These are phyloP conservation scores for Coffea humblotiana DNA, from an alignment of 305 asterid species.

Conservation along the genomic window DNA sequence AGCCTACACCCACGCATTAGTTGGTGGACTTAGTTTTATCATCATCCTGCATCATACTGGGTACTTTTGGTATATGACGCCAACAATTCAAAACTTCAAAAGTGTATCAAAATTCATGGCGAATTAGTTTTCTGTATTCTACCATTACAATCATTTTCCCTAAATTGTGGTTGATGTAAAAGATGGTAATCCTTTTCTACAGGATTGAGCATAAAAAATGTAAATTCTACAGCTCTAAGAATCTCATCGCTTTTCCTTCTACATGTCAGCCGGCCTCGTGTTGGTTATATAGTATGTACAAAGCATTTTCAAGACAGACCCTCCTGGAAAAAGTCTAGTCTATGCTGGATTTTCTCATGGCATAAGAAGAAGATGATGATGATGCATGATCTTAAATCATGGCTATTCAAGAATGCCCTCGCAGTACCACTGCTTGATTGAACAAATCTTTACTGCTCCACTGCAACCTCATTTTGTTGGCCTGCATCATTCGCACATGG, in stretches of 20 bases:
- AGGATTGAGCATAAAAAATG: background rate
- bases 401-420: background rate
- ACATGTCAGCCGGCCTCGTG: constrained; percentile 1
- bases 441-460: constrained; percentile 17
- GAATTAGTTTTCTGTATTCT: background rate
- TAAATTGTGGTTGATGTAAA: background rate
- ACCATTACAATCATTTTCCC: background rate
- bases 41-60: too few relatives aligned
- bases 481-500: constrained; percentile 28
- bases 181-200: background rate
- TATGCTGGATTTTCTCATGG: background rate
- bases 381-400: background rate
- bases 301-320: constrained; percentile 1
- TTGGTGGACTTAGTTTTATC: too few relatives aligned
- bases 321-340: background rate
- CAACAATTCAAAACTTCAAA: background rate
- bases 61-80: background rate
- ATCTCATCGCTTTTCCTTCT: constrained; percentile 6
- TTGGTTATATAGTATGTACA: background rate
- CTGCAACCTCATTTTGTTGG: constrained; percentile 26
- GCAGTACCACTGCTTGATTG: background rate
- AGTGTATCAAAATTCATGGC: background rate
- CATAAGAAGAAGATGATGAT: background rate
- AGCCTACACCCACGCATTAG: too few relatives aligned
- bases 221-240: background rate